Conservation (phyloP, 1,284 basidiomycete species). For the Ganoderma lingzhi region DNA sequence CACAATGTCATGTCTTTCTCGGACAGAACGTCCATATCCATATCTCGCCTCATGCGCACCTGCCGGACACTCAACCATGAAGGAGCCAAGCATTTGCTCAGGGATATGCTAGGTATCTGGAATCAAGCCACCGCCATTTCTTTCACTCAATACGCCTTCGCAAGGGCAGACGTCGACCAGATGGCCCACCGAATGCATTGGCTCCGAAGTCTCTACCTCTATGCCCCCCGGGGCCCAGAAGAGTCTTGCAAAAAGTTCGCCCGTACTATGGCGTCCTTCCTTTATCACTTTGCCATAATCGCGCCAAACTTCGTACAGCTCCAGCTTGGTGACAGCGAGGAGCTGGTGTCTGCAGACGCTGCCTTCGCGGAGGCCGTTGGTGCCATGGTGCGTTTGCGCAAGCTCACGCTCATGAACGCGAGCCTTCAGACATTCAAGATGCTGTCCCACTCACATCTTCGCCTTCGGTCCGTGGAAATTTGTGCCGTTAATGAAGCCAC, state of each 20-base stretch:
- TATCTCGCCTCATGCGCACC: conserved; percentile 2
- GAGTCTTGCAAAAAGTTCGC: background rate
- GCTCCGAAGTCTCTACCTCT: background rate
- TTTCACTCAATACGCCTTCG: background rate
- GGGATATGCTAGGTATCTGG: background rate
- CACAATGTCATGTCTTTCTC: conserved; percentile 8
- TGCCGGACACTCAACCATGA: conserved; percentile 11
- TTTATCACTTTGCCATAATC: background rate
- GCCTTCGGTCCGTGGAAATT: background rate
- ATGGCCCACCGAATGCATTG: background rate
- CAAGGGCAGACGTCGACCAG: background rate
- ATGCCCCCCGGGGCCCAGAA: background rate
- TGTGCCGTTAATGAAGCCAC: background rate
- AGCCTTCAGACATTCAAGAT: background rate
- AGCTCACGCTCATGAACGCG: background rate
- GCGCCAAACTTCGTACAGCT: background rate
- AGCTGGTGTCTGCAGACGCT: background rate
- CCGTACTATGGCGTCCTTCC: background rate
- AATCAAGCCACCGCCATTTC: background rate
- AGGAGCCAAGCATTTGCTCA: background rate
- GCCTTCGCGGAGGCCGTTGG: background rate
- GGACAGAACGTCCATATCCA: background rate
- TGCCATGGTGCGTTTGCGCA: background rate
- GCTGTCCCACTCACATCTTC: background rate
- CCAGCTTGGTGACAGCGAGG: background rate